Evolutionary conservation across 768 basidiomycete genomes (phyloP), one percentile per base, ranked within the genome.

Genomic region (Termitomyces titanicus): DNA sequence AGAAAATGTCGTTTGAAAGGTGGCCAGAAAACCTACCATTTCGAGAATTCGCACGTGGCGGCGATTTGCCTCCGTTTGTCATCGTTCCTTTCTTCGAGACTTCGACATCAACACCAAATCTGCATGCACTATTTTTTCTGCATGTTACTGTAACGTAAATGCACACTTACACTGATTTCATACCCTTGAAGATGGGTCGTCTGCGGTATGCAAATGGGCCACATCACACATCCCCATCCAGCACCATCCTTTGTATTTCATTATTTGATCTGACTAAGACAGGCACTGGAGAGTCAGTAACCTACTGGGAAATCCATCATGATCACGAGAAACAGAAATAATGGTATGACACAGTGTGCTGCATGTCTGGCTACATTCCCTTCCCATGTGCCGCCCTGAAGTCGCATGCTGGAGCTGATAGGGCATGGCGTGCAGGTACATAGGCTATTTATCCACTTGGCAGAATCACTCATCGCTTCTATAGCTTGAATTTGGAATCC

Each of bases 41-140:
- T 56, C 25, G 54, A 51, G 47, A 39, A 48, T 47, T 56, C 58
- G 65, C 70, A 72, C 70, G 70, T 72, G 70, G 64, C 61, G 51
- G 55, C 24, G 55, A 65, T 69, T 70, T 72, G 69, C 69, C 63
- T 69, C 69, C 67, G 66, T 35, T 35, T 25, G 42, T 44, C 25
- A 29, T 3, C 5, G 29, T 29, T 29, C 29, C 29, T 29, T 29
- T 29, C 29, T 29, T n/a, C n/a, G n/a, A n/a, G n/a, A n/a, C n/a
- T 13, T 46, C 45, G 29, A 31, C 31, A 22, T 33, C 20, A 22
- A 47, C 22, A 22, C 20, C 33, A 11, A 11, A n/a, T 17, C 0
- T 45, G 22, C 3, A 2, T 35, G 15, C 5, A 35, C 11, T 25
- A 25, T 27, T 24, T 8, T 5, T 48, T 47, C 10, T n/a, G n/a